Percentiles rank a stretch among this genome's conserved stretches.
These are phyloP conservation scores for Diospyros kaki DNA, from an alignment of 148 eudicot genomes.

Conservation along the genomic window DNA sequence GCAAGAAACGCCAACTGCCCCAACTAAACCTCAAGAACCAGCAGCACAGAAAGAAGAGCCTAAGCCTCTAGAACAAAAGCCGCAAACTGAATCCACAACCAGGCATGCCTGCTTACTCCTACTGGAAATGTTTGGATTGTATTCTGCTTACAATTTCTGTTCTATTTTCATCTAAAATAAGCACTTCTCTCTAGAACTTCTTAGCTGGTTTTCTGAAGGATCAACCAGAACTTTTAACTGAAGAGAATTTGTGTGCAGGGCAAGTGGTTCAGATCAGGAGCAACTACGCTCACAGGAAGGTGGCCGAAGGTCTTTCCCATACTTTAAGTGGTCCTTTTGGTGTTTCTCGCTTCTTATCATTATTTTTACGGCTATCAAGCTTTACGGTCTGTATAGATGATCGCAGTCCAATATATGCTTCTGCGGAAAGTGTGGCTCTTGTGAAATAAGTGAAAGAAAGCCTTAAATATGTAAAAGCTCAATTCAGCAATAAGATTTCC, in stretches of 20 bases:
- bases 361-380: slow-evolving; percentile 21
- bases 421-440: not conserved
- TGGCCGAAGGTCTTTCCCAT: not conserved
- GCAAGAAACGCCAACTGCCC: slow-evolving; percentile 25
- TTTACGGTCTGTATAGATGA: slow-evolving; percentile 14
- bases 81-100: not conserved
- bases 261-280: not conserved
- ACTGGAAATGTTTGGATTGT: not conserved
- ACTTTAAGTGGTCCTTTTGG: slow-evolving; percentile 14
- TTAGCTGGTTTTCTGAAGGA: not conserved
- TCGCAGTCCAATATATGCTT: not conserved
- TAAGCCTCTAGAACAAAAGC: not conserved
- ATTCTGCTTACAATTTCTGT: not conserved
- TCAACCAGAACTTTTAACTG: not conserved
- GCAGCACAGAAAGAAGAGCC: not conserved
- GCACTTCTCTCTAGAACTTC: not conserved
- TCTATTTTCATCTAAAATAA: not conserved
- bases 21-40: slow-evolving; percentile 8
- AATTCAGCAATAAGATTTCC: slow-evolving; percentile 1
- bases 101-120: slow-evolving; percentile 9
- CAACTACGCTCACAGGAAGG: slow-evolving; percentile 2
- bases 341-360: slow-evolving; percentile 21
- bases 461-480: not conserved
- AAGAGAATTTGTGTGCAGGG: slow-evolving; percentile 16
- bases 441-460: no score